Evolutionary conservation across 352 stramenopile genomes (phyloP), one percentile per base, ranked within the genome.

Genomic region (Plasmopara muralis): DNA sequence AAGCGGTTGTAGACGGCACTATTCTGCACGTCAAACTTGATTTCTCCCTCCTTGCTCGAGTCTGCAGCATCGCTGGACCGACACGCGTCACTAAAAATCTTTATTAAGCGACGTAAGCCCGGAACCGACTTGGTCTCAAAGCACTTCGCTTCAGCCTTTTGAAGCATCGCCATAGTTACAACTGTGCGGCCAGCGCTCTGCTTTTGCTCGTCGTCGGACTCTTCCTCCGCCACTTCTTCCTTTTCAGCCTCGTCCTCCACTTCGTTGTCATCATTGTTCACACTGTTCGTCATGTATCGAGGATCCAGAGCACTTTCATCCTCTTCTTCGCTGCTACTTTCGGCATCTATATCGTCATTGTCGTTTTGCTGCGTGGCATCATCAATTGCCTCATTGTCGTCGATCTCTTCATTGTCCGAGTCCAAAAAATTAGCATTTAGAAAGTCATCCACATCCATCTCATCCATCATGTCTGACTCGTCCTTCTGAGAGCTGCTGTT

Each of bases 1-100:
- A 98, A 66, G 18, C 86, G 74, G 77, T 98, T 96, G 84, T 97
- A 98, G 30, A 98, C 89, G 13, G 87, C 77, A 45, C 88, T 96
- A 57, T 81, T 96, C 50, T 96, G 85, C 49, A 98, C 95, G 38
- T 89, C 76, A 73, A 95, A 98, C 48, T 77, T 74, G 55, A 95
- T 88, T 49, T 92, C 83, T 34, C 70, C 80, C 5, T 70, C 66
- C 44, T 81, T 82, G 56, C 62, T 85, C 39, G 72, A 55, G 61
- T 88, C 80, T 2, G 76, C 80, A 9, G 85, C 74, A 63, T 97
- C 85, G 44, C 85, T 93, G 30, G 96, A 86, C 60, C 96, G 90
- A 70, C 92, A 98, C 1, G 90, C 93, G 47, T 96, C 93, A 49
- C 82, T 96, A 62, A 97, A 98, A 38, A 95, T 96, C 53, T 93